Evolutionary conservation across 345 rosid genomes (phyloP).

Genomic region (Erodium maritimum): DNA sequence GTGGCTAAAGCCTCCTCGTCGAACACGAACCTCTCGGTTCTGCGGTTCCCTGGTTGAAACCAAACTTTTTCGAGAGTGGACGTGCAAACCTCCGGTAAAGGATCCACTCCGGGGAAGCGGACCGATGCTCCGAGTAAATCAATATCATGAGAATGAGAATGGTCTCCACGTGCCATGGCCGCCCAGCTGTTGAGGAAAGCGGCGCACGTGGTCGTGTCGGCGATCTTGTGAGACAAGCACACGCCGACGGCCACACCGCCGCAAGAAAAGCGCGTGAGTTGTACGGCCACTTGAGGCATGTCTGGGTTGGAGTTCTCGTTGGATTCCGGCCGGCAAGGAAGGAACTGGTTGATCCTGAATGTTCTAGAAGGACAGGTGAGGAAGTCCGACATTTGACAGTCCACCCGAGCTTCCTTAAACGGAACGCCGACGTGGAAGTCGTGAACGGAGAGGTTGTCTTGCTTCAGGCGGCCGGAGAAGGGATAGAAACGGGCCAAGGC

Average conservation of each 20-base stretch:
- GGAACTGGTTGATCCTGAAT: neutral
- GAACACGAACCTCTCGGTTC: slow-evolving; percentile 10
- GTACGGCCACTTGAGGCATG: neutral
- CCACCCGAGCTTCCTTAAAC: slow-evolving; percentile 2
- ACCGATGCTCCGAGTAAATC: neutral
- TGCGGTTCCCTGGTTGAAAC: slow-evolving; percentile 9
- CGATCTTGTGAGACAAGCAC: slow-evolving; percentile 11
- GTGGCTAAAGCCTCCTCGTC: slow-evolving; percentile 3
- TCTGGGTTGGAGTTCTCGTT: neutral
- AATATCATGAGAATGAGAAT: neutral
- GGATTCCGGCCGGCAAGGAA: neutral
- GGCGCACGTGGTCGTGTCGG: slow-evolving; percentile 1
- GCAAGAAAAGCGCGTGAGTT: slow-evolving; percentile 4
- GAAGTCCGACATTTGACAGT: slow-evolving; percentile 1
- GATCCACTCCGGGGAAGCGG: slow-evolving; percentile 3
- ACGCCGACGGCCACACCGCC: slow-evolving; percentile 8
- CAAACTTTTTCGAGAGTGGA: neutral
- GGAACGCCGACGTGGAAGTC: slow-evolving; percentile 8
- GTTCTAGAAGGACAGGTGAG: neutral
- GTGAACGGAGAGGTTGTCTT: slow-evolving; percentile 1
- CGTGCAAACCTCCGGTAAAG: slow-evolving; percentile 1
- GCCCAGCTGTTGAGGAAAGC: slow-evolving; percentile 5
- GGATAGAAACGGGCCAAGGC: slow-evolving; percentile 8
- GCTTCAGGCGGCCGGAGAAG: slow-evolving; percentile 5
- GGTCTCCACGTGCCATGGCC: neutral